phyloP scores from a whole-genome alignment of 1,139 yeast genomes.

The Yamadazyma aaseri region DNA sequence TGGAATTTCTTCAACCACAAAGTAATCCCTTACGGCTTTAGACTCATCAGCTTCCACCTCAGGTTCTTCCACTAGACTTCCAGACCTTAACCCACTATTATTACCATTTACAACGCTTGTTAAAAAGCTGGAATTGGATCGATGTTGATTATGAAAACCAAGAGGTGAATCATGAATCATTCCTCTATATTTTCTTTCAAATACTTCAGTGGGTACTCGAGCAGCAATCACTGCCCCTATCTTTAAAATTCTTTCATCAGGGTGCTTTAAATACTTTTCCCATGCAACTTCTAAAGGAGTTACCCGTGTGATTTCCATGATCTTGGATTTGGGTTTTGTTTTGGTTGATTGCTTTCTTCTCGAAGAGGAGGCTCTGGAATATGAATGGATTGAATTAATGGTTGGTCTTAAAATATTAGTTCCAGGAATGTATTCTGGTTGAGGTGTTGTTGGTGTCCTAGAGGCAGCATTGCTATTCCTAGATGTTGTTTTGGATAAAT shows the following conservation, averaged over 20 bases:
- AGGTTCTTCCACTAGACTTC: conserved; percentile 13
- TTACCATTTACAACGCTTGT: conserved; percentile 59
- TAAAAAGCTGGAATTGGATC: conserved; percentile 32
- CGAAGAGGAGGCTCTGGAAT: conserved; percentile 19
- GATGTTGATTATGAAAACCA: conserved; percentile 30
- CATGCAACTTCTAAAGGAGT: conserved; percentile 67
- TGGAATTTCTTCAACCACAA: conserved; percentile 22
- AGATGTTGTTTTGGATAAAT: conserved; percentile 9
- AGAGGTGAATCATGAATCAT: conserved; percentile 61
- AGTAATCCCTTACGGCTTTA: conserved; percentile 30
- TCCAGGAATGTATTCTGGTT: conserved; percentile 51
- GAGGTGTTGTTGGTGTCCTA: conserved; percentile 7
- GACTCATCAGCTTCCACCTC: conserved; percentile 23
- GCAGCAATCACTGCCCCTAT: conserved; percentile 53
- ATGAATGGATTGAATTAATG: conserved; percentile 40
- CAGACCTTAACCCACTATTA: conserved; percentile 29
- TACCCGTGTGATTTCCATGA: conserved; percentile 52
- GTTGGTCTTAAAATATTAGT: conserved; percentile 58
- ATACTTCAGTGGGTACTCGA: conserved; percentile 39
- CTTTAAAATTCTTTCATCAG: conserved; percentile 70
- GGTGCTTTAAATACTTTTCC: conserved; percentile 55
- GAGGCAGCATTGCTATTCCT: conserved; percentile 6
- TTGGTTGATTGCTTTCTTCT: conserved; percentile 13
- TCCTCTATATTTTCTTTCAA: conserved; percentile 60
- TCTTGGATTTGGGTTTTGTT: conserved; percentile 24